Evolutionary conservation across 2,329 filamentous ascomycete species (phyloP), one percentile per base, ranked within the genome.

Genomic region (Sporothrix curviconia): DNA sequence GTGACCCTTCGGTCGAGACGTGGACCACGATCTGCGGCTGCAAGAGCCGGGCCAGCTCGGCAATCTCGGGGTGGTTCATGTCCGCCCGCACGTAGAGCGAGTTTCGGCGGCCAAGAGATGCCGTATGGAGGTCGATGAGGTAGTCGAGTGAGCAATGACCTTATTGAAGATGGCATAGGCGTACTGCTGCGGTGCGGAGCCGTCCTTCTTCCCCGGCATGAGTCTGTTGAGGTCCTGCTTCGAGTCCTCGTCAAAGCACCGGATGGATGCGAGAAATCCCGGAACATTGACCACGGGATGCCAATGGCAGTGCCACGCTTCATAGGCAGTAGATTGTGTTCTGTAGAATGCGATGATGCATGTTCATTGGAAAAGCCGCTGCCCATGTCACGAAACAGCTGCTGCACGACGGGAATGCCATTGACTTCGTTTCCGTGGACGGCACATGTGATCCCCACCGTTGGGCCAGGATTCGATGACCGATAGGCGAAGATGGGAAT

Each of bases 51-150:
- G 50, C 50, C 6, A 53, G 37, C 1, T 32, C 25, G 7, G 50
- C 50, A 39, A 53, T 53, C n/a, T 53, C 50, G 5, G 24, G 50
- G 17, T 53, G 50, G 25, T 43, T 53, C 50, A 53, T 53, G 50
- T 53, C 50, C n/a, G 37, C 50, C 37, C 50, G 37, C 5, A 43
- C 50, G 17, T 53, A 53, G 8, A 53, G 24, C 25, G 50, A 53
- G 50, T 53, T 53, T 2, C 50, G 24, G 8, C 50, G 50, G 12
- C 50, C 50, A 19, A 43, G 50, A 5, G 50, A 53, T 1, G 50
- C 50, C 15, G 50, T 53, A 19, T 53, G 50, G 3, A 53, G 11
- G n/a, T 53, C 50, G n/a, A 53, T 24, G 32, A 53, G 25, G 28
- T 53, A 53, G 37, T 53, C 50, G 25, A 53, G 25, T 53, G 50